Base-by-base conservation (phyloP, 2,329 filamentous ascomycete genomes). In the Cercospora sojina region DNA sequence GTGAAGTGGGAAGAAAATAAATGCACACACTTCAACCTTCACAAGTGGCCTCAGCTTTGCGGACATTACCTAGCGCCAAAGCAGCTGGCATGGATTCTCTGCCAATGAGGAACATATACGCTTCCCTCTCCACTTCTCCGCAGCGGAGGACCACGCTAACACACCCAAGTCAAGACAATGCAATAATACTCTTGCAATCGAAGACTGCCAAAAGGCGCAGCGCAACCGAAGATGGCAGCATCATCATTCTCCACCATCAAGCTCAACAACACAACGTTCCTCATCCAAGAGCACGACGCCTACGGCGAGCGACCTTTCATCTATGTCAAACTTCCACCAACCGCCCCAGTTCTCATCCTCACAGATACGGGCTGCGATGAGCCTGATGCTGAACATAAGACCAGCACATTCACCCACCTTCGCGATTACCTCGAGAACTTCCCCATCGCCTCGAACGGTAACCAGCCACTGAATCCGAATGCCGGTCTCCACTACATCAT, bases 311-410 rank as follows among this genome's bases (percentile, higher is more conserved):
- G 77, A 38, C 82, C 82, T 2, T 75, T 80, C 65, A 82, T 84
- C n/a, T 84, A 83, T 67, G 78, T 77, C 58, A 83, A 83, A 67
- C 43, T 81, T 2, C 80, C 78, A 65, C 74, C 75, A 4, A 69
- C 53, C 8, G 62, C 59, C 0, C 67, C 75, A 0, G 65, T 79
- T 25, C 59, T 83, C 12, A 71, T 83, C 2, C 70, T 83, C 1
- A 78, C 79, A 13, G 82, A 84, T 64, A 83, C 81, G 3, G 82
- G 82, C n/a, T 83, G 80, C 70, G 78, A 81, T 63, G 74, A 75
- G 20, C 75, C 80, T 18, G 71, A 74, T 25, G 70, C 76, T 23
- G 25, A 66, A 49, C 67, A 69, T 32, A 70, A 70, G 49, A n/a
- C 73, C 49, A 71, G 70, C 35, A 59, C 51, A 3, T 73, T 75